Percentiles rank a stretch among this genome's conserved stretches.
phyloP scores from a whole-genome alignment of 768 basidiomycete species.

The Suillus plorans region DNA sequence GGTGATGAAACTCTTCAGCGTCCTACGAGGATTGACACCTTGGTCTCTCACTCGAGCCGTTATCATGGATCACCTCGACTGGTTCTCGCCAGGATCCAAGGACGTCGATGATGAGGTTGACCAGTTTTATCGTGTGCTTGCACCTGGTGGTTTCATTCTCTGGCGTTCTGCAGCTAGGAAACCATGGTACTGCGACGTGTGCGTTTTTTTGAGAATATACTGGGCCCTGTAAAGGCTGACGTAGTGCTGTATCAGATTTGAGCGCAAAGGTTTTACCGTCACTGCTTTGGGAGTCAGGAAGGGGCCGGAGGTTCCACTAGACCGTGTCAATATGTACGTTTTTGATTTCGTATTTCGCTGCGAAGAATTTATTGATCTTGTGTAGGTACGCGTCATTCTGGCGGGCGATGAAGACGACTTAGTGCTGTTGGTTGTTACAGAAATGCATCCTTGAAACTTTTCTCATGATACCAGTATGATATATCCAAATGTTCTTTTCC shows the following conservation, averaged over 20 bases:
- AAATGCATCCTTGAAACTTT: neutral
- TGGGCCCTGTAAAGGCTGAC: neutral
- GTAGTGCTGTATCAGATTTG: constrained; percentile 38
- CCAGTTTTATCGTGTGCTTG: constrained; percentile 57
- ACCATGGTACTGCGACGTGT: constrained; percentile 66
- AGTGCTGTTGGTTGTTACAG: neutral
- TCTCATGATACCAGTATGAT: neutral
- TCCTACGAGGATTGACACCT: constrained; percentile 42
- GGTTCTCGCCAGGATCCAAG: constrained; percentile 48
- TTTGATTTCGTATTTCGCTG: neutral
- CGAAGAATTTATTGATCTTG: neutral
- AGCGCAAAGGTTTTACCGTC: constrained; percentile 52
- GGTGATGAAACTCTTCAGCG: constrained; percentile 29
- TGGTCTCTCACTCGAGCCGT: constrained; percentile 60
- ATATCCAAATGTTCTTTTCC: neutral
- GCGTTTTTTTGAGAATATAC: constrained; percentile 7
- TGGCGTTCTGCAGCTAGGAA: constrained; percentile 64
- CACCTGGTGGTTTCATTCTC: constrained; percentile 58
- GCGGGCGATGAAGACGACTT: constrained; percentile 22
- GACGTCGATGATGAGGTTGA: constrained; percentile 52
- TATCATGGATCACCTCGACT: constrained; percentile 73
- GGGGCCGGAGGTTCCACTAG: constrained; percentile 49
- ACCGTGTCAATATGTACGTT: constrained; percentile 69
- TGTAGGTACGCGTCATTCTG: constrained; percentile 34
- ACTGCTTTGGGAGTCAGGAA: constrained; percentile 51